Percentiles rank a stretch among this genome's conserved stretches.
Evolutionary conservation across 192 early-diverging fungal genomes (phyloP).

Genomic region (Coemansia umbellata): DNA sequence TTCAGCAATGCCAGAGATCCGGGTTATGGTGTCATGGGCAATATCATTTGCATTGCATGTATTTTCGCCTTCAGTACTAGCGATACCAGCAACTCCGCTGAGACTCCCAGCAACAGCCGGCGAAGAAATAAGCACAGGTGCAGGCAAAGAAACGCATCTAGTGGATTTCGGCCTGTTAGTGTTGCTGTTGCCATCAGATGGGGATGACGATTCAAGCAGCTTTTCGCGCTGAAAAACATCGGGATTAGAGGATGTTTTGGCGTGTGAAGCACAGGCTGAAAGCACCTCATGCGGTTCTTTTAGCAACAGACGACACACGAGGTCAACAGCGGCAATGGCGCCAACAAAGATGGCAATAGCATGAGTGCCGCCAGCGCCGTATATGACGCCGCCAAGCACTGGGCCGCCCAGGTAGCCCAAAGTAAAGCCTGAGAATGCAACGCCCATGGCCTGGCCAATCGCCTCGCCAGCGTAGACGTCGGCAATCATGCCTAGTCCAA

Average conservation of each 20-base stretch:
- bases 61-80: too few relatives aligned
- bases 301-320: constrained; percentile 59
- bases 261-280: constrained; percentile 4
- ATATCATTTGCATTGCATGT: neutral
- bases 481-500: constrained; percentile 68
- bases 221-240: constrained; percentile 6
- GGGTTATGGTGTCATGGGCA: too few relatives aligned
- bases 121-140: constrained; percentile 12
- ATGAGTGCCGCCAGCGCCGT: constrained; percentile 59
- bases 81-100: neutral
- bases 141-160: neutral
- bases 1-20: too few relatives aligned
- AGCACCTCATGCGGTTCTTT: constrained; percentile 52
- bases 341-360: constrained; percentile 70
- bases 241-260: neutral
- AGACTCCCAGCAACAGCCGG: constrained; percentile 5
- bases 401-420: constrained; percentile 70
- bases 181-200: neutral
- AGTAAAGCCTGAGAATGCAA: constrained; percentile 61
- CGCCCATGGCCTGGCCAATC: constrained; percentile 69
- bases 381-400: constrained; percentile 62
- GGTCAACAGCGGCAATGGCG: constrained; percentile 56
- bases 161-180: neutral
- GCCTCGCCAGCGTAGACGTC: constrained; percentile 64
- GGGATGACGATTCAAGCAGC: neutral